Evolutionary conservation across 176 grass and related monocot genomes (phyloP).

Genomic region (Bonia amplexicaulis): DNA sequence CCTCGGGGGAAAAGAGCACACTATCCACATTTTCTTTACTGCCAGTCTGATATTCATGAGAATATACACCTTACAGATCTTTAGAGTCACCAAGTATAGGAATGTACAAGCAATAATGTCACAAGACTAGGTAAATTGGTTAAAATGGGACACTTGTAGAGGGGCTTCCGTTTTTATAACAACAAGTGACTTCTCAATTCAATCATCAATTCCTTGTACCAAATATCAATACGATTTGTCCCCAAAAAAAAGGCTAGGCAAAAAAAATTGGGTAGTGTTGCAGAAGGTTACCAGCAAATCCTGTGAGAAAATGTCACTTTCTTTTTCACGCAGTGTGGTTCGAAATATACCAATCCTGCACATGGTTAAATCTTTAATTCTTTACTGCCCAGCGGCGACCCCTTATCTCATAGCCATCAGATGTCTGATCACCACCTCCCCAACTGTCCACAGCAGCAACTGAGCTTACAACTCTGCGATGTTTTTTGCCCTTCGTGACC

Average conservation of each 20-base stretch:
- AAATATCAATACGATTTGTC: background rate
- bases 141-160: background rate
- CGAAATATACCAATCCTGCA: slow-evolving; percentile 21
- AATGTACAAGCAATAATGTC: background rate
- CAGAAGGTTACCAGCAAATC: slow-evolving; percentile 3
- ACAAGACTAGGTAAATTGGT: background rate
- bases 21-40: background rate
- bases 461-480: slow-evolving; percentile 35
- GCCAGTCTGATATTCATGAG: background rate
- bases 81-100: background rate
- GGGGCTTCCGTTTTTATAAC: background rate
- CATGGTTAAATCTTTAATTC: slow-evolving; percentile 27
- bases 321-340: slow-evolving; percentile 8
- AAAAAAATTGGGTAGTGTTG: slow-evolving; percentile 16
- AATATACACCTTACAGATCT: background rate
- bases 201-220: background rate
- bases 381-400: slow-evolving; percentile 62
- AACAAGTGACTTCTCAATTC: background rate
- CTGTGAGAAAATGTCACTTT: background rate
- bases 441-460: slow-evolving; percentile 22
- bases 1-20: background rate
- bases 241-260: slow-evolving; percentile 4
- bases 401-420: slow-evolving; percentile 53
- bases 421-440: slow-evolving; percentile 40
- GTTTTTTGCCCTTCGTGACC: slow-evolving; percentile 54